A percentile compares a stretch with the other conserved stretches of the same genome.
phyloP scores from a whole-genome alignment of 2,329 filamentous ascomycete species.

The Karstenula rhodostoma region DNA sequence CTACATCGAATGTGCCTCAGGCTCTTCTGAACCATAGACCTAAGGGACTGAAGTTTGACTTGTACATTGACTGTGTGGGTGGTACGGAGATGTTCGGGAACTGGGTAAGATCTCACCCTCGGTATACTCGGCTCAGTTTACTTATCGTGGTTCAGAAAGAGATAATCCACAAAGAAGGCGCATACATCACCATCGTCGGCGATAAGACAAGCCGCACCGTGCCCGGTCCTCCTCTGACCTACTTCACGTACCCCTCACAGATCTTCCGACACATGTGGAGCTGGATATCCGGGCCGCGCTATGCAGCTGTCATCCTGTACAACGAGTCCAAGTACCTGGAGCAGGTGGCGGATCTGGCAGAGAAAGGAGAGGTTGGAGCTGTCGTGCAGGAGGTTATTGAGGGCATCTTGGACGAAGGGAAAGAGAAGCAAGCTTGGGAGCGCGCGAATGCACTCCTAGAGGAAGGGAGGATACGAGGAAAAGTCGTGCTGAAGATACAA shows the following conservation, averaged over 20 bases:
- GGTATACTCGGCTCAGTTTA: not conserved
- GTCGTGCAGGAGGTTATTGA: constrained; percentile 40
- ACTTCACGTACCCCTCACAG: constrained; percentile 41
- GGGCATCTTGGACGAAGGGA: constrained; percentile 33
- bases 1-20: constrained; percentile 39
- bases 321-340: constrained; percentile 35
- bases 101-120: constrained; percentile 26
- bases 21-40: constrained; percentile 43
- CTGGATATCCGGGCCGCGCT: constrained; percentile 37
- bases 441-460: constrained; percentile 35
- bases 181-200: constrained; percentile 54
- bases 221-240: constrained; percentile 46
- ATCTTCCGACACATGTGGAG: constrained; percentile 33
- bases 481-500: constrained; percentile 38
- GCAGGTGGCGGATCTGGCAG: constrained; percentile 31
- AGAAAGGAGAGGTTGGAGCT: constrained; percentile 31
- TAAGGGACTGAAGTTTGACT: constrained; percentile 48
- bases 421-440: constrained; percentile 31
- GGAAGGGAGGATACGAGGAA: constrained; percentile 38
- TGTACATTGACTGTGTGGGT: constrained; percentile 61
- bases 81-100: constrained; percentile 56
- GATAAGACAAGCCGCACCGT: constrained; percentile 50
- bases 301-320: constrained; percentile 39
- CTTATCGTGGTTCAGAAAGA: constrained; percentile 17
- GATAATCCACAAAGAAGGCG: constrained; percentile 44